Conservation (phyloP, 495 filamentous ascomycete species). For the Aspergillus saccharolyticus region DNA sequence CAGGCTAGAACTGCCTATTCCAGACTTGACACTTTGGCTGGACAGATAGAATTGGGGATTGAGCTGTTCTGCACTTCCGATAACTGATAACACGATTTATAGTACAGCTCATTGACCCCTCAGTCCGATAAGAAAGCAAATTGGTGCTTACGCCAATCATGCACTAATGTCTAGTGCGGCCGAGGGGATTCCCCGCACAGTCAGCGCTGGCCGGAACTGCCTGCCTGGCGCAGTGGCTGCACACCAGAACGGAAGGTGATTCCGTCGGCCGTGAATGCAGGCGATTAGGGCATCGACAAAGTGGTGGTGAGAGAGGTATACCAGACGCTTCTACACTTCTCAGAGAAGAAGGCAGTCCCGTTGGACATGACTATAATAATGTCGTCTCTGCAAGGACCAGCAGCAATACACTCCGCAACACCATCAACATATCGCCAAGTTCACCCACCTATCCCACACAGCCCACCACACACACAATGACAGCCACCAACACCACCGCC, state of each 20-base stretch:
- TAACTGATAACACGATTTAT: too few species aligned
- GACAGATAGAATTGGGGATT: neutral
- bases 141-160: neutral
- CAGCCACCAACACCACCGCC: too few species aligned
- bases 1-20: too few species aligned
- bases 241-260: conserved; percentile 1
- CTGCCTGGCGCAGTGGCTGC: neutral
- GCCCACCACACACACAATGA: conserved; percentile 12
- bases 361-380: neutral
- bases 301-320: neutral
- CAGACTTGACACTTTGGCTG: too few species aligned
- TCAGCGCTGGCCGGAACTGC: neutral
- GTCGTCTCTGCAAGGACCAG: neutral
- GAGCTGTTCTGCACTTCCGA: too few species aligned
- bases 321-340: neutral
- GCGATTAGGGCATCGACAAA: neutral
- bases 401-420: neutral
- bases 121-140: neutral
- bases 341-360: neutral
- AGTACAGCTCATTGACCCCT: too few species aligned
- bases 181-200: too few species aligned
- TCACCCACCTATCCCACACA: neutral
- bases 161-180: too few species aligned
- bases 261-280: conserved; percentile 3
- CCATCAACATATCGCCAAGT: too few species aligned